Base-by-base conservation (phyloP, 495 filamentous ascomycete species). In the Penicillium maclennaniae region DNA sequence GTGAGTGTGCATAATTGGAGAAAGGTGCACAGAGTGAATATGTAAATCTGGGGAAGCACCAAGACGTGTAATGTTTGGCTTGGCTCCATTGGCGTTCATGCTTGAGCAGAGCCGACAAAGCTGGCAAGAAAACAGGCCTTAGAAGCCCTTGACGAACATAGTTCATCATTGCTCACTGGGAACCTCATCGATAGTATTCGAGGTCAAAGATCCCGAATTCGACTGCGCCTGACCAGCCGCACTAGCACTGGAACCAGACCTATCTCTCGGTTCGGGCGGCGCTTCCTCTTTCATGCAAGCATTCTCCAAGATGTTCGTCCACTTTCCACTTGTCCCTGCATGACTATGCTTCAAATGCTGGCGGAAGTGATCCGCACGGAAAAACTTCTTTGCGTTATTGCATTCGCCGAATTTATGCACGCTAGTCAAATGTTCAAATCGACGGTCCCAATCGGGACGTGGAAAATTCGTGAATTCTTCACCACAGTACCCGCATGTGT, bases 321-420 rank as follows among this genome's bases (percentile, higher is more conserved):
- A 97, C 67, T 97, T 97, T 20, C 93, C 93, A 70, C 91, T 96
- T 2, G 91, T 92, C 12, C 93, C 95, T 7, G 87, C 90, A 71
- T 98, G 93, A 66, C 92, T 97, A 61, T 98, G 93, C 76, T 98
- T 98, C 47, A 98, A 76, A 72, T 98, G 93, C 69, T 98, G 93
- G 36, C 93, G 85, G 79, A 98, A 98, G 66, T 98, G 93, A 67
- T 98, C 93, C 16, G 93, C 93, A 5, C 93, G 85, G 72, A 88
- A 98, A 69, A 98, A 98, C 68, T 97, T 97, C 79, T 98, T 98
- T 55, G 87, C 87, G 57, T 95, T 89, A 67, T 98, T 98, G 80
- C 93, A 98, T 71, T 97, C 95, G 54, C 92, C 88, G 62, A 93
- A 98, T 64, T 98, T 98, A 72, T 98, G 93, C 57, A 90, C 80